Base-by-base conservation (phyloP, 1,139 yeast species). In the Zygosaccharomyces sapae region DNA sequence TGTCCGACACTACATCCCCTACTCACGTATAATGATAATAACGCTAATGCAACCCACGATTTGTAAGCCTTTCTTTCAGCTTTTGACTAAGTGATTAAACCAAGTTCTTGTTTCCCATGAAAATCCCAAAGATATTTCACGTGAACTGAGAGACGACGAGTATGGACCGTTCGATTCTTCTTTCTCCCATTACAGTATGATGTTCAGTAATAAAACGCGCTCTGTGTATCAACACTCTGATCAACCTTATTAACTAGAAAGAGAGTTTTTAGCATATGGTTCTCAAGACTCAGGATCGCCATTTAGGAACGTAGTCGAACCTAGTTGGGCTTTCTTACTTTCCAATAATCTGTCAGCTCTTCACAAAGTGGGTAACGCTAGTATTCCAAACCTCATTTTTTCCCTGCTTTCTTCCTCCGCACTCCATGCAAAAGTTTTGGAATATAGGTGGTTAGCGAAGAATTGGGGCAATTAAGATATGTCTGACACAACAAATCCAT, bases 401-500 rank as follows among this genome's bases (percentile, higher is more conserved):
- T 5, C 31, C n/a, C 12, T 10, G 5, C 9, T 9, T 10, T 5
- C 5, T 27, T 27, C n/a, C 31, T 10, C n/a, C n/a, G 31, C 19
- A 19, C 31, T 25, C 40, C 31, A 37, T 37, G 40, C 31, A 22
- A 37, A 37, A 16, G 31, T 24, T 16, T 13, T 37, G 19, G 24
- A 37, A 37, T 10, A 27, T 9, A 27, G 25, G 24, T 22, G 31
- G 16, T 16, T 25, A 18, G 31, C 29, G 24, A 24, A n/a, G 24
- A 37, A 43, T 24, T n/a, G 20, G 16, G 33, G 30, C 19, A 25
- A 20, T 38, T n/a, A 27, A 10, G 43, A 25, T 22, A 46, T 46
- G 46, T 46, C 49, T 18, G 49, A 39, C 29, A 13, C 36, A 18
- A 43, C 41, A 27, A 46, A 46, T 39, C 41, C 49, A 38, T 31